phyloP scores from a whole-genome alignment of 257 asterid species.

The Solanum pennellii region DNA sequence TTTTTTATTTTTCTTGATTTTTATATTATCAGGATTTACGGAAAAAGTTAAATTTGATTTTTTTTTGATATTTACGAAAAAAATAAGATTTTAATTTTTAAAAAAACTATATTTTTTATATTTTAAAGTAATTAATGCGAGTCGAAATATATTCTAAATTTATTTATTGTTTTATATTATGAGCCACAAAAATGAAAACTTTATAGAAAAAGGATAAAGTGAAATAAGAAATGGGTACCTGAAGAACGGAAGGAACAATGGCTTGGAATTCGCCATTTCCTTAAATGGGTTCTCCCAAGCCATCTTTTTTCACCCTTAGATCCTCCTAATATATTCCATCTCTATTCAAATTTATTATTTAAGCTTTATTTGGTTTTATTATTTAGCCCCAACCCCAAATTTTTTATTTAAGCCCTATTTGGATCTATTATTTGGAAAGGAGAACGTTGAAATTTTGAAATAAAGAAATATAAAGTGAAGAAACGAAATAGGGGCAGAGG shows the following conservation, averaged over 20 bases:
- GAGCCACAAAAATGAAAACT: background rate
- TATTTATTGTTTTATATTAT: background rate
- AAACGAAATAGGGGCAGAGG: background rate
- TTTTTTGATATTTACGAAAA: too few relatives aligned
- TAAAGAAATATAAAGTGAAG: background rate
- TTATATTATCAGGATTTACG: too few relatives aligned
- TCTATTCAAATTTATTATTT: background rate
- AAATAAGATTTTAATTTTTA: too few relatives aligned
- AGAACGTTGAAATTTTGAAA: background rate
- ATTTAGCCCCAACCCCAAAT: too few relatives aligned
- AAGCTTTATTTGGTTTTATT: too few relatives aligned
- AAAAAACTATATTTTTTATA: too few relatives aligned
- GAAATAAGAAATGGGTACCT: background rate
- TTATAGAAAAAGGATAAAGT: background rate
- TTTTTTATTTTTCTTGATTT: too few relatives aligned
- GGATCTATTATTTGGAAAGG: background rate
- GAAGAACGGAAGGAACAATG: conserved; percentile 43
- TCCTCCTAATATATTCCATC: background rate
- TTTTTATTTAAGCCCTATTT: too few relatives aligned
- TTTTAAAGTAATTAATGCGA: too few relatives aligned
- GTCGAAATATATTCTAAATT: too few relatives aligned
- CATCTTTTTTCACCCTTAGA: background rate
- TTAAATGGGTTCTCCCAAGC: conserved; percentile 30
- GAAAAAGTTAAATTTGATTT: too few relatives aligned
- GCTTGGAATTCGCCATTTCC: conserved; percentile 75